These are phyloP conservation scores for Harringtonia lauricola DNA, from an alignment of 2,329 filamentous ascomycete genomes.

Conservation along the genomic window DNA sequence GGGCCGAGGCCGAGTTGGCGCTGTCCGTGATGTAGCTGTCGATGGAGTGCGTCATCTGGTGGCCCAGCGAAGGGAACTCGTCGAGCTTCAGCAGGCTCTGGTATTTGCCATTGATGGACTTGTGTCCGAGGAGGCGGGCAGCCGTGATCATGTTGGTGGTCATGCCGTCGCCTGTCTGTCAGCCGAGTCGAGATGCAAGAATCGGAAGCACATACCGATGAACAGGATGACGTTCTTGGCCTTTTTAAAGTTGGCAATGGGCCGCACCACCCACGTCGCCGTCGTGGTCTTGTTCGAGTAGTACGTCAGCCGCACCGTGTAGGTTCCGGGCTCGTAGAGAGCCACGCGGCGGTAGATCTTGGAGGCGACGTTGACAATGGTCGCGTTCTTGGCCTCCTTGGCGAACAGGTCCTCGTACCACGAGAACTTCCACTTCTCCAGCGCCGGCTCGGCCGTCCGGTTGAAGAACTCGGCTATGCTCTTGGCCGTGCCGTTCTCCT, in stretches of 20 bases:
- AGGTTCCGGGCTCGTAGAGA: slow-evolving; percentile 68
- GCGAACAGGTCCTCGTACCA: slow-evolving; percentile 82
- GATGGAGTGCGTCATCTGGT: slow-evolving; percentile 83
- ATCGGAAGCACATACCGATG: slow-evolving; percentile 42
- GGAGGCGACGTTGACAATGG: slow-evolving; percentile 67
- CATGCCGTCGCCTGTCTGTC: slow-evolving; percentile 49
- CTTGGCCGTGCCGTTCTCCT: background rate
- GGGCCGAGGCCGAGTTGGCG: slow-evolving; percentile 71
- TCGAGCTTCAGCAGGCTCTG: slow-evolving; percentile 66
- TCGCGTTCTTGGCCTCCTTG: slow-evolving; percentile 55
- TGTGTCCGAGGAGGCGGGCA: slow-evolving; percentile 70
- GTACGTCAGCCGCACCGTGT: slow-evolving; percentile 66
- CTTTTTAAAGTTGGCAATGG: slow-evolving; percentile 55
- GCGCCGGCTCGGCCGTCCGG: slow-evolving; percentile 10
- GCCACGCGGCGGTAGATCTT: slow-evolving; percentile 69
- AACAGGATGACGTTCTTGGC: slow-evolving; percentile 82
- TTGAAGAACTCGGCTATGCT: slow-evolving; percentile 9
- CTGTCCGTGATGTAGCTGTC: slow-evolving; percentile 80
- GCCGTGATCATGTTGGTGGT: slow-evolving; percentile 72
- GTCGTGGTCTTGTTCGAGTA: slow-evolving; percentile 60
- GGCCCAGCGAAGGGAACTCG: slow-evolving; percentile 73
- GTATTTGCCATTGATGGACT: slow-evolving; percentile 76
- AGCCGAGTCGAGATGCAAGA: too few relatives aligned
- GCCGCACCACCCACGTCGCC: slow-evolving; percentile 67
- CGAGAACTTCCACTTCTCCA: slow-evolving; percentile 70